A percentile compares a stretch with the other conserved stretches of the same genome.
Evolutionary conservation across 2,329 filamentous ascomycete genomes (phyloP).

Genomic region (Alternaria incomplexa): DNA sequence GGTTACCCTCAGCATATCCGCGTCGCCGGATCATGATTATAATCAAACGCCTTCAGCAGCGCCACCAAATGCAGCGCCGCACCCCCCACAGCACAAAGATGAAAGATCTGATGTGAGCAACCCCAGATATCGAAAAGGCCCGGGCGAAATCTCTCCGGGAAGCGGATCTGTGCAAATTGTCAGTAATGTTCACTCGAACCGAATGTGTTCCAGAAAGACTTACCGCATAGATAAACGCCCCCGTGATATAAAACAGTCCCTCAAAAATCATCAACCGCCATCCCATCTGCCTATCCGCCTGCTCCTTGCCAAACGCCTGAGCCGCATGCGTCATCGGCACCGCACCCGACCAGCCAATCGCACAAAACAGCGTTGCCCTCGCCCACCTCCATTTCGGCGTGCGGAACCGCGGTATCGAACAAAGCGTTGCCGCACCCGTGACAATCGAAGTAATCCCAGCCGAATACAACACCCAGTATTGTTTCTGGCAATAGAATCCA

Average conservation of each 20-base stretch:
- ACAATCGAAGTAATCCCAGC: slow-evolving; percentile 3
- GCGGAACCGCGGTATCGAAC: slow-evolving; percentile 5
- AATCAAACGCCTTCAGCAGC: slow-evolving; percentile 3
- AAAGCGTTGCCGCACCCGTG: neutral
- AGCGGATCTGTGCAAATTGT: neutral
- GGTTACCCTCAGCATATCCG: neutral
- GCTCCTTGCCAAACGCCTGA: slow-evolving; percentile 7
- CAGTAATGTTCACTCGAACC: neutral
- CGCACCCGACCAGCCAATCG: slow-evolving; percentile 10
- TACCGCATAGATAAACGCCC: slow-evolving; percentile 9
- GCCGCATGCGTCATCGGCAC: slow-evolving; percentile 13
- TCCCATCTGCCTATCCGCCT: slow-evolving; percentile 10
- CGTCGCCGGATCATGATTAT: slow-evolving; percentile 7
- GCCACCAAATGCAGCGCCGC: slow-evolving; percentile 1
- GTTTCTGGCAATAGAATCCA: slow-evolving; percentile 5
- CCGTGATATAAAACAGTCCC: slow-evolving; percentile 3
- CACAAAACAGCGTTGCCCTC: slow-evolving; percentile 7
- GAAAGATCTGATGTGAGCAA: slow-evolving; percentile 9
- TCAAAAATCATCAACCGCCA: slow-evolving; percentile 10
- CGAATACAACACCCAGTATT: slow-evolving; percentile 5
- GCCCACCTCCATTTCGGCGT: slow-evolving; percentile 9
- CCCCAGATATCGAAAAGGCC: slow-evolving; percentile 5
- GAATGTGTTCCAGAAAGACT: too few species aligned
- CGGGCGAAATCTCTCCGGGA: slow-evolving; percentile 5
- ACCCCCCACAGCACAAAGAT: slow-evolving; percentile 5